Conservation (phyloP, 1,284 basidiomycete species). For the Cryptococcus maquisensis region DNA sequence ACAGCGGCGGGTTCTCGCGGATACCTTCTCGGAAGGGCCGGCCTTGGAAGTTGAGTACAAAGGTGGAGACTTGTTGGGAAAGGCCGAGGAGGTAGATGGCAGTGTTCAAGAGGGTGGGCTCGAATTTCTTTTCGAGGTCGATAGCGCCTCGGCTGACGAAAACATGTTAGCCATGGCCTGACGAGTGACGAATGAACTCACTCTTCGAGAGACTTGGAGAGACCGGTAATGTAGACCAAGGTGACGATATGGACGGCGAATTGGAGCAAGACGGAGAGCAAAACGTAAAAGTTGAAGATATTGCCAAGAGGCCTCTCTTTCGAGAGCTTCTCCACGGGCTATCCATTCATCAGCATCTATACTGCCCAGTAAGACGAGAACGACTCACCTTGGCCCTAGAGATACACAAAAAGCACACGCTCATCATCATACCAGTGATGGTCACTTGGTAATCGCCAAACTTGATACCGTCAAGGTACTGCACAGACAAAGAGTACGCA, state of each 20-base stretch:
- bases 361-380: not conserved
- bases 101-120: constrained; percentile 86
- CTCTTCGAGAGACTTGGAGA: constrained; percentile 73
- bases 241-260: constrained; percentile 86
- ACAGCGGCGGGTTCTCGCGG: constrained; percentile 84
- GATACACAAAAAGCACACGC: constrained; percentile 93
- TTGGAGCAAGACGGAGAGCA: constrained; percentile 82
- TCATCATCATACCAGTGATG: constrained; percentile 91
- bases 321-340: constrained; percentile 86
- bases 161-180: constrained; percentile 51
- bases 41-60: constrained; percentile 95
- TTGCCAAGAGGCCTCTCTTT: constrained; percentile 85
- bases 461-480: constrained; percentile 95
- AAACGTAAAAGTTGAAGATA: constrained; percentile 92
- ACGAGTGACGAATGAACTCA: constrained; percentile 49
- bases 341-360: not conserved
- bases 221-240: constrained; percentile 82
- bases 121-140: constrained; percentile 90
- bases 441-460: constrained; percentile 95
- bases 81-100: constrained; percentile 89
- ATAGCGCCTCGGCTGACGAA: constrained; percentile 64
- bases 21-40: constrained; percentile 95
- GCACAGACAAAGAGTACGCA: constrained; percentile 89
- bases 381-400: constrained; percentile 81
- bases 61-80: constrained; percentile 93